Evolutionary conservation across 2,329 filamentous ascomycete genomes (phyloP).

Genomic region (Cladophialophora carrionii): DNA sequence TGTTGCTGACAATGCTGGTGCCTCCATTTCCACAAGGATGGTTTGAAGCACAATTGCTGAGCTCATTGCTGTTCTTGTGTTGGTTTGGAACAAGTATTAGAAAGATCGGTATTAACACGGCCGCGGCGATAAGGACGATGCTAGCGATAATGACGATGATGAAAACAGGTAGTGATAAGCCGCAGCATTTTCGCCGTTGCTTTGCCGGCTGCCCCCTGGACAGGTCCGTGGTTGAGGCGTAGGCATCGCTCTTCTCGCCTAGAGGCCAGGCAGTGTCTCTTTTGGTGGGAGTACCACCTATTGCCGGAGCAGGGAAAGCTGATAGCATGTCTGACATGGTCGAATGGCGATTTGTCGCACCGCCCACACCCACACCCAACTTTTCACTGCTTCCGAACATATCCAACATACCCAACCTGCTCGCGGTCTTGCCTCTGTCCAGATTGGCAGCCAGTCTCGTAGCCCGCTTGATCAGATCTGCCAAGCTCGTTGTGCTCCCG

Average conservation of each 20-base stretch:
- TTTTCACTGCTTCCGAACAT: conserved; percentile 45
- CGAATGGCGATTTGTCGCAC: conserved; percentile 47
- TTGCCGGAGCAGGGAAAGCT: conserved; percentile 63
- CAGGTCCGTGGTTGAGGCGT: conserved; percentile 30
- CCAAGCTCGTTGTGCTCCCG: conserved; percentile 87
- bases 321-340: conserved; percentile 67
- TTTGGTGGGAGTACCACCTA: conserved; percentile 52
- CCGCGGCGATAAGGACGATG: conserved; percentile 74
- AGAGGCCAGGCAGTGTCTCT: conserved; percentile 46
- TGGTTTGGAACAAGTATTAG: conserved; percentile 61
- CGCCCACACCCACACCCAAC: conserved; percentile 26
- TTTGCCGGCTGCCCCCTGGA: conserved; percentile 38
- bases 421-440: conserved; percentile 74
- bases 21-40: conserved; percentile 79
- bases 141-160: conserved; percentile 67
- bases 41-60: conserved; percentile 60
- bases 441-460: conserved; percentile 85
- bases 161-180: conserved; percentile 79
- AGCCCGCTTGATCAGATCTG: conserved; percentile 86
- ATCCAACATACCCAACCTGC: conserved; percentile 59
- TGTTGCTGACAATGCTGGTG: conserved; percentile 68
- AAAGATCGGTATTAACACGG: conserved; percentile 75
- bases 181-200: conserved; percentile 70
- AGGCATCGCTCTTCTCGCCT: conserved; percentile 41
- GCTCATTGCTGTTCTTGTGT: conserved; percentile 44